Conservation (phyloP, 306 rosid genomes). For the Casuarina glauca region DNA sequence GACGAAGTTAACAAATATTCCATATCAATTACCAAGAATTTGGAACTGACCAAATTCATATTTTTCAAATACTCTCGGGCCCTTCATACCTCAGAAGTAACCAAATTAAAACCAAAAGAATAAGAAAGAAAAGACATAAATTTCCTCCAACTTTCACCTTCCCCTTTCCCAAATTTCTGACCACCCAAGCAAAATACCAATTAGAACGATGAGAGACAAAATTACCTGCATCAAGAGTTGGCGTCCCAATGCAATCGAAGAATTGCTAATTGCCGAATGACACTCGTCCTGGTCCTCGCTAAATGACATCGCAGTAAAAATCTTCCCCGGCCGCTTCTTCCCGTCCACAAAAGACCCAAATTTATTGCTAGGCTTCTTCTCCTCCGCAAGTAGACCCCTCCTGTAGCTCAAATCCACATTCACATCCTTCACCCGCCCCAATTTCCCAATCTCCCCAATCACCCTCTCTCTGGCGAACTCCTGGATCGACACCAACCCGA, state of each 20-base stretch:
- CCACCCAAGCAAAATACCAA: not conserved
- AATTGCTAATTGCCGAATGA: constrained; percentile 29
- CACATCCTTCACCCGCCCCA: constrained; percentile 74
- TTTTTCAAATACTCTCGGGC: not conserved
- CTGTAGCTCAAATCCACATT: constrained; percentile 63
- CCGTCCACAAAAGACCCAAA: constrained; percentile 71
- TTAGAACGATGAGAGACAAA: not conserved
- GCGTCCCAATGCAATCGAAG: constrained; percentile 54
- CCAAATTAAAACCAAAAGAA: too few species aligned
- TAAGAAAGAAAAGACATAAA: not conserved
- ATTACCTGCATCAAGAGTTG: constrained; percentile 70
- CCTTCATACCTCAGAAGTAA: not conserved
- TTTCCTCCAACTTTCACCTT: not conserved
- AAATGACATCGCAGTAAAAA: constrained; percentile 84
- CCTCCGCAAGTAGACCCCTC: constrained; percentile 56
- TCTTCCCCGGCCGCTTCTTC: constrained; percentile 87
- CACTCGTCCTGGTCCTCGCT: constrained; percentile 54
- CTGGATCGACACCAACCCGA: constrained; percentile 70
- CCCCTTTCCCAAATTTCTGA: not conserved
- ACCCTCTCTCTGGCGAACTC: constrained; percentile 42
- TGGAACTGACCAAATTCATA: not conserved
- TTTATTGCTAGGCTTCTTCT: constrained; percentile 8
- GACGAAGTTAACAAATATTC: not conserved
- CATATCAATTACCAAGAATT: not conserved
- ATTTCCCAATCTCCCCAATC: constrained; percentile 45